These are phyloP conservation scores for Jacaranda copaia DNA, from an alignment of 257 asterid genomes.

Conservation along the genomic window DNA sequence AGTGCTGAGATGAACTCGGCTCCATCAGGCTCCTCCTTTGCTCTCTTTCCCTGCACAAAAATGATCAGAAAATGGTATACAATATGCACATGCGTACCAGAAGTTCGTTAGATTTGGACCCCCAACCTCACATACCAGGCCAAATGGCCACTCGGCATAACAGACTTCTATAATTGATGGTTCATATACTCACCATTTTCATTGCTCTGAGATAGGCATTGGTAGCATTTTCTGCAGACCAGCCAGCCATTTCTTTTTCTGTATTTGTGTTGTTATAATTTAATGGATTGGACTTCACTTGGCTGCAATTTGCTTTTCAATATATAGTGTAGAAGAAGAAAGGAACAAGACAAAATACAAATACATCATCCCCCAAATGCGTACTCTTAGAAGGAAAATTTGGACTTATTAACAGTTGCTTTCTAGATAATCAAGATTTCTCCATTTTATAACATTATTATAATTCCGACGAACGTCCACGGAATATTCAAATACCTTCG, in stretches of 20 bases:
- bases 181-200: constrained; percentile 59
- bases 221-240: constrained; percentile 93
- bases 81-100: too few species aligned
- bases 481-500: constrained; percentile 34
- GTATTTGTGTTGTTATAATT: background rate
- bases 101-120: too few species aligned
- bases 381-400: constrained; percentile 36
- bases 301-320: constrained; percentile 15
- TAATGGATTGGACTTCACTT: background rate
- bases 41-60: constrained; percentile 54
- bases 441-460: background rate
- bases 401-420: constrained; percentile 28
- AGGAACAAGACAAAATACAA: constrained; percentile 31
- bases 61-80: too few species aligned
- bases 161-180: too few species aligned
- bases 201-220: constrained; percentile 78
- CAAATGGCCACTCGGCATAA: too few species aligned
- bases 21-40: constrained; percentile 62
- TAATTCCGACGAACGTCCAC: constrained; percentile 43
- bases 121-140: too few species aligned
- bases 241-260: constrained; percentile 52
- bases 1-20: constrained; percentile 83
- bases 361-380: constrained; percentile 18
- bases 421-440: constrained; percentile 32
- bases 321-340: constrained; percentile 29